Conservation (phyloP, 352 stramenopile genomes). For the Pythium volutum region DNA sequence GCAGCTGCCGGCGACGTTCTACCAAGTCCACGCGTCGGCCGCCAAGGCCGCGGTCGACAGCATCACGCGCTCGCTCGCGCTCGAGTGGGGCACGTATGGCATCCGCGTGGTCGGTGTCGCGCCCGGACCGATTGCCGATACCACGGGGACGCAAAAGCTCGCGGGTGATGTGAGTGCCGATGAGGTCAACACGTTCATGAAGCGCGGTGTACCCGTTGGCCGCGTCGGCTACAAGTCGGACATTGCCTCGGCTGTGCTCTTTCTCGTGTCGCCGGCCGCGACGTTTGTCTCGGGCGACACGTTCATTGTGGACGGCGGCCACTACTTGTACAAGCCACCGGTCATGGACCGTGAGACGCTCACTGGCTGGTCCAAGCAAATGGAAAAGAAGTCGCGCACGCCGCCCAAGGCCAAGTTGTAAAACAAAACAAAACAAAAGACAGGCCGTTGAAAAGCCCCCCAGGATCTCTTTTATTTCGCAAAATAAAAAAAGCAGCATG, state of each 20-base stretch:
- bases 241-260: slow-evolving; percentile 78
- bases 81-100: slow-evolving; percentile 95
- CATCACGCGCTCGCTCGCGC: slow-evolving; percentile 90
- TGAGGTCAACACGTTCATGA: slow-evolving; percentile 47
- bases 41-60: slow-evolving; percentile 95
- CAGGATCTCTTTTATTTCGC: no score
- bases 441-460: neutral
- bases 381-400: slow-evolving; percentile 66
- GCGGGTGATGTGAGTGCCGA: slow-evolving; percentile 46
- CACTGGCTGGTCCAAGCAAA: slow-evolving; percentile 68
- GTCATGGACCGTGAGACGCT: slow-evolving; percentile 71
- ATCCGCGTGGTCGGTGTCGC: slow-evolving; percentile 94
- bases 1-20: slow-evolving; percentile 90
- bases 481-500: neutral
- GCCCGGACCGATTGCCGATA: slow-evolving; percentile 94
- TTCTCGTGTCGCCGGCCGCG: slow-evolving; percentile 73
- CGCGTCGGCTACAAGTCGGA: slow-evolving; percentile 82
- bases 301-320: slow-evolving; percentile 80
- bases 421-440: neutral
- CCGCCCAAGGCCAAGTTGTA: slow-evolving; percentile 54
- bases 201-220: slow-evolving; percentile 56
- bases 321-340: slow-evolving; percentile 78
- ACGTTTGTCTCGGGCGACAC: slow-evolving; percentile 82
- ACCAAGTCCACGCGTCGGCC: slow-evolving; percentile 93
- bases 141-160: slow-evolving; percentile 93